Base-by-base conservation (phyloP, 805 yeast species). In the Aciculoconidium aculeatum region DNA sequence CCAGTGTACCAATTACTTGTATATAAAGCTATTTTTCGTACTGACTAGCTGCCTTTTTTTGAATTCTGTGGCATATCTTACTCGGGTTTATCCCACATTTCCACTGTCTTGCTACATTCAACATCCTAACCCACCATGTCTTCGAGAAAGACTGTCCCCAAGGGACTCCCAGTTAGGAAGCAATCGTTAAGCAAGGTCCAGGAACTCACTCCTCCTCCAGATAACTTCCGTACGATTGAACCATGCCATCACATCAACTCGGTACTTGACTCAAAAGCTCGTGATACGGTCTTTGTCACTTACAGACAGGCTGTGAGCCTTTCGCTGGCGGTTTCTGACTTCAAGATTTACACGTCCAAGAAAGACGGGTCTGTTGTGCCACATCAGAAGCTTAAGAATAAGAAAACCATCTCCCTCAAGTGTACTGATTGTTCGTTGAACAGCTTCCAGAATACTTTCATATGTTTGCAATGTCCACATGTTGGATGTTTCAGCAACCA, bases 401-500 rank as follows among this genome's bases (percentile, higher is more conserved):
- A 70, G 30, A 67, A 70, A 42, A 43, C 67, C 3, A 56, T 52
- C 22, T 64, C 74, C 3, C 47, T 76, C 15, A 58, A 57, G 34
- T 77, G 86, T 43, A 55, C 69, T 14, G 70, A 65, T 18, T 77
- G 84, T 42, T 45, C 54, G 7, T 42, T 58, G 15, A 47, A 47
- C 25, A 51, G 65, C 41, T 62, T 67, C 45, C 45, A 63, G 37
- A 44, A 62, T 14, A 77, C 67, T 44, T 71, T 81, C 66, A 57
- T 62, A 14, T 83, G 94, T 51, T 51, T 83, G 21, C 88, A 81
- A 47, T 83, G 94, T 49, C 80, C 87, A 1, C 76, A 74, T 47
- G 74, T 79, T 31, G 90, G 90, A 2, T 83, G 94, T 48, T 67
- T 72, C 60, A 61, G 64, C 26, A 51, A 58, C 21, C 45, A 56